phyloP scores from a whole-genome alignment of 2,329 filamentous ascomycete genomes.

The Metarhizium album region DNA sequence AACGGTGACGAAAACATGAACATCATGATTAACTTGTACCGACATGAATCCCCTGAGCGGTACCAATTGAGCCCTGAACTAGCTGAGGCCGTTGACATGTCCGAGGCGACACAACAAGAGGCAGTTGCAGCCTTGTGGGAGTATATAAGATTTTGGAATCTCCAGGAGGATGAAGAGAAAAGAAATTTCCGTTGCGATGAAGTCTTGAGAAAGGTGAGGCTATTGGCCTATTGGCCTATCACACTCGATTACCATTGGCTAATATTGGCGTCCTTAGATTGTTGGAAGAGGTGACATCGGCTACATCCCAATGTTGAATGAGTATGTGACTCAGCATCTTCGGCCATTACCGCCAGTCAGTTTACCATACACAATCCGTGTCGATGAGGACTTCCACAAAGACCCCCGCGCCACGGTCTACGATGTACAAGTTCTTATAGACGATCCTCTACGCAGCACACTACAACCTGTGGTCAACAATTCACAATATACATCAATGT shows the following conservation, averaged over 20 bases:
- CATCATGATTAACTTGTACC: conserved; percentile 73
- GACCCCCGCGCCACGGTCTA: conserved; percentile 73
- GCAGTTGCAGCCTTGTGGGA: conserved; percentile 91
- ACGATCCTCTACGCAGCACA: conserved; percentile 66
- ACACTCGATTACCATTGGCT: background rate
- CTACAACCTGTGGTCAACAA: conserved; percentile 57
- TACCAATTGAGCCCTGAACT: conserved; percentile 70
- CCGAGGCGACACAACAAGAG: conserved; percentile 78
- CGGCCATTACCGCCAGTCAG: conserved; percentile 70
- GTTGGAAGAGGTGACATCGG: conserved; percentile 65
- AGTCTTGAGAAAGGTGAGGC: conserved; percentile 59
- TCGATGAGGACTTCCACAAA: conserved; percentile 74
- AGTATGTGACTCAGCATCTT: conserved; percentile 70
- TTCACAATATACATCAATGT: conserved; percentile 56
- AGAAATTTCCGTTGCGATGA: conserved; percentile 86
- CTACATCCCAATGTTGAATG: conserved; percentile 75
- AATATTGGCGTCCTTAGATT: conserved; percentile 38
- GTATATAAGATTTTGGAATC: conserved; percentile 73
- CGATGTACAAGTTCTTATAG: conserved; percentile 74
- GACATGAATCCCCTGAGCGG: conserved; percentile 78
- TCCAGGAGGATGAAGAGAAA: conserved; percentile 94
- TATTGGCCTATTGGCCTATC: background rate
- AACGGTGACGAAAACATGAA: conserved; percentile 89
- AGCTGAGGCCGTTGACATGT: conserved; percentile 74
- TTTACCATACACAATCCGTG: conserved; percentile 84